Percentiles rank a stretch among this genome's conserved stretches.
Conservation (phyloP, 345 rosid genomes). For the Populus tremula region DNA sequence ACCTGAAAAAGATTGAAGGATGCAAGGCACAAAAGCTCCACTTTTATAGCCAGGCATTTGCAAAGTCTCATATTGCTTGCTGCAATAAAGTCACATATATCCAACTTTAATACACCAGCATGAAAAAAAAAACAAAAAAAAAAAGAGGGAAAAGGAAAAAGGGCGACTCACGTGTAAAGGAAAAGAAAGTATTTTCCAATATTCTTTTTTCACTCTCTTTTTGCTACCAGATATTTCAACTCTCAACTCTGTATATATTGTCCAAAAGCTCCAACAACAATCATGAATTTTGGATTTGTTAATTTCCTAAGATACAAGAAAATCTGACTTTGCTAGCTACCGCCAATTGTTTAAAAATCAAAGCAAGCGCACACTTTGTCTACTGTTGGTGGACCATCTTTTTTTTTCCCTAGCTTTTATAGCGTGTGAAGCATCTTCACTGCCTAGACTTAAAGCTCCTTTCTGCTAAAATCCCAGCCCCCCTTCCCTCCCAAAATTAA, state of each 20-base stretch:
- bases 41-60: no score
- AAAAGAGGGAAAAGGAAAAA: not conserved
- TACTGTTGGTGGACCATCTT: not conserved
- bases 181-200: slow-evolving; percentile 10
- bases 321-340: slow-evolving; percentile 1
- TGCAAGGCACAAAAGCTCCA: not conserved
- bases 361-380: not conserved
- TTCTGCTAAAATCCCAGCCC: not conserved
- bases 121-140: not conserved
- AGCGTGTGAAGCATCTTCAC: not conserved
- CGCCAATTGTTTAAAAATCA: no score
- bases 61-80: not conserved
- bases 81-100: not conserved
- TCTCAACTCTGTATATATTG: not conserved
- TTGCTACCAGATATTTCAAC: slow-evolving; percentile 1
- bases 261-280: not conserved
- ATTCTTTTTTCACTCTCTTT: slow-evolving; percentile 6
- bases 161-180: slow-evolving; percentile 23
- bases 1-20: not conserved
- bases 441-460: not conserved
- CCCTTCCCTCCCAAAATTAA: not conserved
- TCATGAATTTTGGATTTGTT: slow-evolving; percentile 1
- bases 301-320: not conserved
- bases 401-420: not conserved
- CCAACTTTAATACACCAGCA: not conserved